Base-by-base conservation (phyloP, 305 asterid species). In the Fraxinus sp. region DNA sequence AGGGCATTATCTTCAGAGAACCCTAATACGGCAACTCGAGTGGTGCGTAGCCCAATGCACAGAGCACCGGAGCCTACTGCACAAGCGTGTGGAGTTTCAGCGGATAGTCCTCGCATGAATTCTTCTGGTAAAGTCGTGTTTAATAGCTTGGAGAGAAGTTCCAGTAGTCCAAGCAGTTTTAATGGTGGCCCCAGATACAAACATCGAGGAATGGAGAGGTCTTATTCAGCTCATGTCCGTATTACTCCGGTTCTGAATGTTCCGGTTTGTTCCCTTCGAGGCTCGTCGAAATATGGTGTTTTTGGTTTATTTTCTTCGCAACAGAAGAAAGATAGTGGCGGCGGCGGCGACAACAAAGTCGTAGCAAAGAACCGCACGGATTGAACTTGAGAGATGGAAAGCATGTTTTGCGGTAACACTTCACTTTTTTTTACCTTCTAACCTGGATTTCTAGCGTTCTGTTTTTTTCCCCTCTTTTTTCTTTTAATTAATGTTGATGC, bases 241-340 rank as follows among this genome's bases (percentile, higher is more conserved):
- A 85, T 93, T 76, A 92, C 98, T 39, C 98, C 98, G 81, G 95
- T 95, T 22, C 97, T 95, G 7, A 95, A 95, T 80, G 98, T 95
- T 7, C 97, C 98, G 36, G 97, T 95, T 46, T 94, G 98, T 83
- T 91, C 97, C 1, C 90, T 91, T 5, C 84, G 97, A 66, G 94
- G 95, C 9, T 88, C 97, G 62, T 90, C 95, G 1, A 92, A 91
- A 82, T 89, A 93, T 6, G 93, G 94, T 3, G 94, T 92, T 0
- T 94, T 93, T 59, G 97, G 98, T 8, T 86, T 94, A 82, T 94
- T 92, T 76, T 87, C 96, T 20, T 84, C 95, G 49, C 94, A 57
- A 82, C 91, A 85, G 88, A 93, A 82, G 30, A 94, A 93, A 35
- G 86, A 37, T 18, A 85, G 24, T 22, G 24, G 36, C n/a, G 86